Percentiles rank a stretch among this genome's conserved stretches.
phyloP scores from a whole-genome alignment of 768 basidiomycete species.

The Rhizopogon vinicolor region DNA sequence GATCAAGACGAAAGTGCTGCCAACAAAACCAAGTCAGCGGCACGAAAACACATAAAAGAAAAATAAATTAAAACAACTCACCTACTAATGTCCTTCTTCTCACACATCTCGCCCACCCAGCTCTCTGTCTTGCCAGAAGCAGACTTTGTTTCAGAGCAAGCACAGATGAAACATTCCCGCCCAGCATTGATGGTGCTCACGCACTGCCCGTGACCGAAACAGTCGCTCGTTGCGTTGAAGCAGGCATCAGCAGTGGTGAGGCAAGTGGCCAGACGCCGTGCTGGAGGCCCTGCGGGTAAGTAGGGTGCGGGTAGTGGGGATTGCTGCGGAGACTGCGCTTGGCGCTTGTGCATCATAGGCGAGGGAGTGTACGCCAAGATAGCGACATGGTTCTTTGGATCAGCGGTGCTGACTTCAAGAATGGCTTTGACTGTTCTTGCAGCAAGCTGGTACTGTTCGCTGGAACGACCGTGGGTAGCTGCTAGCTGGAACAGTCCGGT shows the following conservation, averaged over 20 bases:
- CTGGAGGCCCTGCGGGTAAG: conserved; percentile 42
- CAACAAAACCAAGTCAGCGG: neutral
- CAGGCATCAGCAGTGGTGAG: conserved; percentile 52
- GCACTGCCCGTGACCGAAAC: conserved; percentile 71
- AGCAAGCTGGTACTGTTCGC: conserved; percentile 51
- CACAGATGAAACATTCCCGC: conserved; percentile 43
- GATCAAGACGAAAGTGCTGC: conserved; percentile 71
- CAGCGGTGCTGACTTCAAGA: conserved; percentile 38
- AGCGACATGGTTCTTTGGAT: conserved; percentile 41
- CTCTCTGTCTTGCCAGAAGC: conserved; percentile 50
- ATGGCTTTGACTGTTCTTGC: conserved; percentile 41
- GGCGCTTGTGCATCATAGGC: conserved; percentile 29
- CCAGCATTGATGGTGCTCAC: conserved; percentile 56
- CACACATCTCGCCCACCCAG: conserved; percentile 77
- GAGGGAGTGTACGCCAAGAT: conserved; percentile 45
- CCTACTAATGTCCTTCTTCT: conserved; percentile 79
- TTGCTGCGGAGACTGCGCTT: conserved; percentile 37
- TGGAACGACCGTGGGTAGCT: conserved; percentile 39
- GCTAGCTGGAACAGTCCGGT: conserved; percentile 46
- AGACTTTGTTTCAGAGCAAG: conserved; percentile 43
- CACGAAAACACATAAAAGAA: neutral
- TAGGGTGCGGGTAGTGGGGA: conserved; percentile 41
- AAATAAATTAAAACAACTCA: conserved; percentile 33
- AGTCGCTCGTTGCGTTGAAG: conserved; percentile 54
- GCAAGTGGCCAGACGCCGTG: conserved; percentile 60